A percentile compares a stretch with the other conserved stretches of the same genome.
Evolutionary conservation across 371 early-diverging fungal genomes (phyloP).

Genomic region (Apophysomyces ossiformis): DNA sequence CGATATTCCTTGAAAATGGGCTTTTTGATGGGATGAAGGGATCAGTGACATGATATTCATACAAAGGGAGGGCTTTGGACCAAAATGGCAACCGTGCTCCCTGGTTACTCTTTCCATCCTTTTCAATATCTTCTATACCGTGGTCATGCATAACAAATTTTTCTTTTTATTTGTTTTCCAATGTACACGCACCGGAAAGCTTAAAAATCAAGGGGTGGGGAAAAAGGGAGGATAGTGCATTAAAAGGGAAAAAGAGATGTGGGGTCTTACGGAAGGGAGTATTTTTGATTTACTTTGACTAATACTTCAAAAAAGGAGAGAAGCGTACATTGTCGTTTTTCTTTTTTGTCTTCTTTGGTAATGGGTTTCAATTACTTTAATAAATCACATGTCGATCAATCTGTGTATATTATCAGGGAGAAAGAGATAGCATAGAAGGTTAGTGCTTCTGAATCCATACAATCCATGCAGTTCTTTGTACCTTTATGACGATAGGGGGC

Average conservation of each 20-base stretch:
- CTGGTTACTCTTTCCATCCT: too few species aligned
- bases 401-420: background rate
- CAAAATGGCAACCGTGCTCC: too few species aligned
- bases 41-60: too few species aligned
- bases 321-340: background rate
- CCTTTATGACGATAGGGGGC: constrained; percentile 84
- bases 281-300: background rate
- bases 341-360: background rate
- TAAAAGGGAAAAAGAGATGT: background rate
- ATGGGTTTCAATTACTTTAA: constrained; percentile 13
- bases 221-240: background rate
- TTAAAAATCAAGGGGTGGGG: background rate
- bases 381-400: constrained; percentile 19
- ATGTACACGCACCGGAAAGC: constrained; percentile 1
- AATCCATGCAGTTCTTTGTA: constrained; percentile 6
- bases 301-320: constrained; percentile 8
- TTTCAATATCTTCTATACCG: too few species aligned
- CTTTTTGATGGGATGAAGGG: too few species aligned
- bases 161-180: background rate
- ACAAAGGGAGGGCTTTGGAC: too few species aligned
- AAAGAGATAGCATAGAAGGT: background rate
- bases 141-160: background rate
- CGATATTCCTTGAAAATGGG: too few species aligned
- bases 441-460: too few species aligned
- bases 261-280: constrained; percentile 4